Percentiles rank a stretch among this genome's conserved stretches.
phyloP scores from a whole-genome alignment of 2,329 filamentous ascomycete genomes.

The Paraphaeosphaeria sporulosa region DNA sequence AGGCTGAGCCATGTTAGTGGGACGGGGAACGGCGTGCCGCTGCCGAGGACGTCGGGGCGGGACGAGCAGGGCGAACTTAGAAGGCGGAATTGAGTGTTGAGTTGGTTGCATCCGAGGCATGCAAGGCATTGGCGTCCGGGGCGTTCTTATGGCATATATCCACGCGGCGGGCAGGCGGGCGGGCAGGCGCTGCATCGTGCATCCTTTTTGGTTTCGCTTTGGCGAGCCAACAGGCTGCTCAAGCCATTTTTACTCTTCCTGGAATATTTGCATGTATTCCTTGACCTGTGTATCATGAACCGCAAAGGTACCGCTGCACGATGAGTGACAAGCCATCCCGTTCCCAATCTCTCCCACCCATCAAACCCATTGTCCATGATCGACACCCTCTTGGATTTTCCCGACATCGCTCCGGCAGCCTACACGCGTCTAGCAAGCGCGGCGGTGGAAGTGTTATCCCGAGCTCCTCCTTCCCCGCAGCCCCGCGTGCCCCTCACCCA shows the following conservation, averaged over 20 bases:
- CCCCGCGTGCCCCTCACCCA: no score
- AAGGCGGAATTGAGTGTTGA: conserved; percentile 25
- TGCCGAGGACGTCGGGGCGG: conserved; percentile 32
- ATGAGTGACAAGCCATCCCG: no score
- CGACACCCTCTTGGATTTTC: no score
- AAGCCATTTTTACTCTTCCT: neutral
- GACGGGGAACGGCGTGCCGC: conserved; percentile 32
- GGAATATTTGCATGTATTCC: no score
- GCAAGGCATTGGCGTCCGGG: conserved; percentile 10
- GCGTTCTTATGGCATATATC: conserved; percentile 17
- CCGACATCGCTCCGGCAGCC: no score
- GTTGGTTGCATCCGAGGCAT: neutral
- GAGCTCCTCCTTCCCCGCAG: no score
- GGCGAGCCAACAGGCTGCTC: neutral
- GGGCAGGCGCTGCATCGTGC: neutral
- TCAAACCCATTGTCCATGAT: no score
- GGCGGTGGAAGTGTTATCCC: no score
- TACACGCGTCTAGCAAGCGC: neutral
- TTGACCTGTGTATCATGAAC: no score
- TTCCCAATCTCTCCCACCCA: no score
- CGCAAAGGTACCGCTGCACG: no score
- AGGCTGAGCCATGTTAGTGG: conserved; percentile 40
- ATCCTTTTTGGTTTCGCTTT: neutral
- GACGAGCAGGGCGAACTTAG: conserved; percentile 33
- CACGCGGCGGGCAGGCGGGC: neutral